These are phyloP conservation scores for Penicillium sp. DNA, from an alignment of 2,329 filamentous ascomycete genomes.

Conservation along the genomic window DNA sequence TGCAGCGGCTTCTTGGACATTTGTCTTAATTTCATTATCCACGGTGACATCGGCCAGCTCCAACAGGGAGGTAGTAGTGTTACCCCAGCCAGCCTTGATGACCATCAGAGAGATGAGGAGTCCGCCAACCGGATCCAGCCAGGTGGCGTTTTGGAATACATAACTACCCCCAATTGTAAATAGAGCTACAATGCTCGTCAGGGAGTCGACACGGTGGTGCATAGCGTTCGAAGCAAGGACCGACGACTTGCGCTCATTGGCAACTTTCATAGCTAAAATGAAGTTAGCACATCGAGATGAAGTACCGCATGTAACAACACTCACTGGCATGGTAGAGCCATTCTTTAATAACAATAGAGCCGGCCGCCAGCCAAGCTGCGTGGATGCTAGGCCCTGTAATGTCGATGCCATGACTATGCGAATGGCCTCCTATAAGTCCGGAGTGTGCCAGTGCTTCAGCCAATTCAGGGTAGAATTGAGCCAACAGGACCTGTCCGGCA, in stretches of 20 bases:
- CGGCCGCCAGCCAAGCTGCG: slow-evolving; percentile 87
- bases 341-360: slow-evolving; percentile 88
- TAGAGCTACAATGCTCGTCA: slow-evolving; percentile 90
- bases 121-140: slow-evolving; percentile 91
- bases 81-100: slow-evolving; percentile 79
- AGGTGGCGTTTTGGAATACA: slow-evolving; percentile 74
- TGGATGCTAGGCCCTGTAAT: slow-evolving; percentile 75
- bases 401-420: slow-evolving; percentile 49
- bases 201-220: slow-evolving; percentile 91
- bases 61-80: slow-evolving; percentile 73
- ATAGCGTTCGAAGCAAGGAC: slow-evolving; percentile 94
- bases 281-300: slow-evolving; percentile 5
- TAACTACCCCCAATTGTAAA: slow-evolving; percentile 86
- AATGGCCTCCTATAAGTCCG: slow-evolving; percentile 48
- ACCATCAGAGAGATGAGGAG: slow-evolving; percentile 91
- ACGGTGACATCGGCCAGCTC: slow-evolving; percentile 90
- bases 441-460: slow-evolving; percentile 46
- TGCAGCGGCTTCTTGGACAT: slow-evolving; percentile 61
- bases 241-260: slow-evolving; percentile 86
- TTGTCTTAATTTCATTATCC: slow-evolving; percentile 72
- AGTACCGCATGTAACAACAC: slow-evolving; percentile 35
- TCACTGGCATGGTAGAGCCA: slow-evolving; percentile 95
- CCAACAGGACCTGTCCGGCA: slow-evolving; percentile 63
- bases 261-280: slow-evolving; percentile 79
- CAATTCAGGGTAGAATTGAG: slow-evolving; percentile 65